phyloP scores from a whole-genome alignment of 2,329 filamentous ascomycete species.

The Diaporthe humulicola region DNA sequence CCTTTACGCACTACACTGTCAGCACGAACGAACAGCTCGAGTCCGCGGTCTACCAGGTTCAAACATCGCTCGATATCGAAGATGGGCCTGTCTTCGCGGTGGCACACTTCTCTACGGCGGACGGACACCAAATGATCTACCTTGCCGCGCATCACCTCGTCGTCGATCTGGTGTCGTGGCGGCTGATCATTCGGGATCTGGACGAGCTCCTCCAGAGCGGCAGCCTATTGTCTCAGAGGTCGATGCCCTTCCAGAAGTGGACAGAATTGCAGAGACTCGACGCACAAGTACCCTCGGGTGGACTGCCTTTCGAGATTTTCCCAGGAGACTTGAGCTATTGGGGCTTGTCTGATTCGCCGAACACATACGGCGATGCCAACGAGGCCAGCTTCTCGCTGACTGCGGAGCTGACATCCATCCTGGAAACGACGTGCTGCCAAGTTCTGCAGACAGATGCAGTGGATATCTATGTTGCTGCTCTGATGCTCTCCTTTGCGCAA shows the following conservation, averaged over 20 bases:
- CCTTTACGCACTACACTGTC: conserved; percentile 57
- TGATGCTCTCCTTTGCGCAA: conserved; percentile 68
- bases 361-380: conserved; percentile 60
- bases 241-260: conserved; percentile 65
- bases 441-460: conserved; percentile 65
- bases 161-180: conserved; percentile 65
- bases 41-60: conserved; percentile 55
- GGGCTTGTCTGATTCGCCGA: conserved; percentile 57
- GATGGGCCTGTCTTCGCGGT: conserved; percentile 64
- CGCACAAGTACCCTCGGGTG: conserved; percentile 36
- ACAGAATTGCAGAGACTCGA: conserved; percentile 57
- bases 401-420: conserved; percentile 56
- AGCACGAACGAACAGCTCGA: conserved; percentile 57
- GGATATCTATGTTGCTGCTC: conserved; percentile 66
- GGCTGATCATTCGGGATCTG: conserved; percentile 62
- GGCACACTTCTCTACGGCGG: conserved; percentile 60
- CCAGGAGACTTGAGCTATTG: conserved; percentile 61
- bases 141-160: conserved; percentile 66
- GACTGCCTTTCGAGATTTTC: conserved; percentile 55
- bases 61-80: conserved; percentile 61
- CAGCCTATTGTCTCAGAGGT: conserved; percentile 57
- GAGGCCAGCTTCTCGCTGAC: conserved; percentile 58
- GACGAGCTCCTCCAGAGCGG: conserved; percentile 62
- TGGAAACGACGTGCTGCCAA: conserved; percentile 58
- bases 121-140: conserved; percentile 62